Evolutionary conservation across 176 grass and related monocot genomes (phyloP), one percentile per base, ranked within the genome.

Genomic region (Chrysopogon serrulatus): DNA sequence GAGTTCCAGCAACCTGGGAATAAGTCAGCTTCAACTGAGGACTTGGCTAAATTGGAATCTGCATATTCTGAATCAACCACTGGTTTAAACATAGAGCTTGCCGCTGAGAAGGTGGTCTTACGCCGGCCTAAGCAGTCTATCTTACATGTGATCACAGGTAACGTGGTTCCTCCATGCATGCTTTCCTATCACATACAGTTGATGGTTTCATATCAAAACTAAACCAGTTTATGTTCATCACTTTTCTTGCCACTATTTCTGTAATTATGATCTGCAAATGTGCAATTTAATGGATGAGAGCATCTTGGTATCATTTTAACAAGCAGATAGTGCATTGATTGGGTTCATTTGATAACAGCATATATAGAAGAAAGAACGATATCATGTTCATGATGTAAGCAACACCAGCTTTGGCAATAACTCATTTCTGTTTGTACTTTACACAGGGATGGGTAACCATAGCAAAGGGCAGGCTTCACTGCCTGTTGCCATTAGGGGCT

Each of bases 371-470:
- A 27, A 49, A 65, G 48, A 41, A 41, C 65, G 9, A 8, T 76
- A 3, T 57, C 12, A 6, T 51, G 18, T 75, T 45, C n/a, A 48
- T 42, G 35, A 18, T 64, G 54, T 34, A 82, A 74, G 49, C 27
- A 74, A 33, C 57, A 73, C 33, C 18, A 80, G 26, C 44, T 60
- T 72, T 36, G 30, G 5, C 21, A 61, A 27, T 18, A 65, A 65
- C 51, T 59, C 42, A 28, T 62, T 87, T 74, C 40, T 75, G 43
- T 83, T 60, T 84, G 23, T 70, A 62, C 59, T 76, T 73, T 85
- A n/a, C 82, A 95, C 84, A 98, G 95, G 95, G 73, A 91, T 86
- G 40, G 96, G 96, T 39, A 98, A 90, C 12, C 96, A 98, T 87
- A 98, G 96, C 82, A 92, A 86, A 90, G 92, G 92, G 4, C 85